Conservation (phyloP, 164 flowering plant genomes). For the grape (Vitis vinifera) region ASM3070453v1 NC_081819.1:15496001-15496500, state of each 20-base stretch:
- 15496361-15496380: constrained; percentile 18
- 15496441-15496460: no score
- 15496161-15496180: constrained; percentile 11
- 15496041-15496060: not conserved
- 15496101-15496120: constrained; percentile 10
- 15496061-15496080: constrained; percentile 3
- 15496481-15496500: not conserved
- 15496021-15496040: not conserved
- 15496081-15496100: constrained; percentile 4
- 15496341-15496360: constrained; percentile 17
- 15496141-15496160: constrained; percentile 10
- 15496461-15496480: not conserved
- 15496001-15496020: not conserved
- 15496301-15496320: constrained; percentile 23
- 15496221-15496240: not conserved
- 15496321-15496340: constrained; percentile 21
- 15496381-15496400: constrained; percentile 6
- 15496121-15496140: not conserved
- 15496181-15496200: constrained; percentile 11
- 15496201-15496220: constrained; percentile 11
- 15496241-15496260: constrained; percentile 10
- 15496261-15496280: not conserved
- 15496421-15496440: no score
- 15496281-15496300: not conserved
- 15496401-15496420: not conserved